Conservation (phyloP, 2,329 filamentous ascomycete genomes). For the Cadophora luteo-olivacea region DNA sequence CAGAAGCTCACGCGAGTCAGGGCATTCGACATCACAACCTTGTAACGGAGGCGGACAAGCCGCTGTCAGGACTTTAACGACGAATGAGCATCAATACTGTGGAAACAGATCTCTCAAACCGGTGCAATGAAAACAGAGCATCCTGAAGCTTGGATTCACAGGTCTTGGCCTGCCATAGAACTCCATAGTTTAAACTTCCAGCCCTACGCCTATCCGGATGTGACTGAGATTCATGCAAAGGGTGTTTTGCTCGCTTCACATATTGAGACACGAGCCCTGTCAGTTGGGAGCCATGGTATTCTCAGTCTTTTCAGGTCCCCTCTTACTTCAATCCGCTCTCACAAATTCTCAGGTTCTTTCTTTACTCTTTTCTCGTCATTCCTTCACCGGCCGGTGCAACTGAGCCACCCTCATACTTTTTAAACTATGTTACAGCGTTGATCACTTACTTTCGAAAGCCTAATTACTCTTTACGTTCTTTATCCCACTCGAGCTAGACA, state of each 20-base stretch:
- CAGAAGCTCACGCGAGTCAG: not conserved
- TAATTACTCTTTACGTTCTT: conserved; percentile 8
- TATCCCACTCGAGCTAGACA: not conserved
- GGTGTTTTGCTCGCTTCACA: conserved; percentile 15
- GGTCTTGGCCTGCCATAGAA: not conserved
- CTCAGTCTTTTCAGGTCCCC: not conserved
- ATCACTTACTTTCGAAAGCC: conserved; percentile 19
- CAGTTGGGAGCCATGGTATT: not conserved
- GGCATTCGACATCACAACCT: not conserved
- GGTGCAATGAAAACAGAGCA: not conserved
- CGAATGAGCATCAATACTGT: not conserved
- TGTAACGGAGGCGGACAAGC: not conserved
- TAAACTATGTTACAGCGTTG: conserved; percentile 18
- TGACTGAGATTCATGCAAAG: conserved; percentile 17
- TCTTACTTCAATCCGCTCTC: not conserved
- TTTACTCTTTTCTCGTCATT: conserved; percentile 16
- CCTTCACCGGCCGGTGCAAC: not conserved
- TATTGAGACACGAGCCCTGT: not conserved
- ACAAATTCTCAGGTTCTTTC: not conserved
- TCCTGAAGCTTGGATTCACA: not conserved
- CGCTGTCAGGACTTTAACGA: not conserved
- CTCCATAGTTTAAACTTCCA: not conserved
- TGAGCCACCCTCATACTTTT: not conserved
- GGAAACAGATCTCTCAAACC: not conserved
- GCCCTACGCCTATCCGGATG: conserved; percentile 6